phyloP scores from a whole-genome alignment of 2,329 filamentous ascomycete genomes.

The Paramyrothecium sp. region DNA sequence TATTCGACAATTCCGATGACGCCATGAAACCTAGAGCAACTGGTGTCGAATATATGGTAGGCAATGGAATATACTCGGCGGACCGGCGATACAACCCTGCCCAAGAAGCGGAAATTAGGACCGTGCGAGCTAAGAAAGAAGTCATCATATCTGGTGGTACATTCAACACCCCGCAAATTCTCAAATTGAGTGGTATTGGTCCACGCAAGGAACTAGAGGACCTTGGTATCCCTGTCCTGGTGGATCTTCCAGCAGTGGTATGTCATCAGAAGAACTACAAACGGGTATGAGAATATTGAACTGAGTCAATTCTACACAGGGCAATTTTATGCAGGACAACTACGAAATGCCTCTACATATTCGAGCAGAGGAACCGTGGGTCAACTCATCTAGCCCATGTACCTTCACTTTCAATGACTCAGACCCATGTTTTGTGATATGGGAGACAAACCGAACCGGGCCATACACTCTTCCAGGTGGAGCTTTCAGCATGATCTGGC shows the following conservation, averaged over 20 bases:
- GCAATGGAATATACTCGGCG: neutral
- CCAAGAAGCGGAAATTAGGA: conserved; percentile 1
- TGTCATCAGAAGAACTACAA: neutral
- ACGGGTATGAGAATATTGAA: neutral
- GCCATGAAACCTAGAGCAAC: neutral
- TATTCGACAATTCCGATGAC: conserved; percentile 14
- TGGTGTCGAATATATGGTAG: neutral
- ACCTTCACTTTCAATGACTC: neutral
- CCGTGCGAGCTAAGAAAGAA: conserved; percentile 21
- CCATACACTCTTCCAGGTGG: neutral
- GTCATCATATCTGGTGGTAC: conserved; percentile 33
- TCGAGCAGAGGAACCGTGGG: conserved; percentile 17
- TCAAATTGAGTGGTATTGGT: conserved; percentile 35
- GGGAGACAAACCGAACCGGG: neutral
- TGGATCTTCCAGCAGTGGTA: conserved; percentile 52
- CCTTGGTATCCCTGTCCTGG: conserved; percentile 45
- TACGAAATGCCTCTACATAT: conserved; percentile 24
- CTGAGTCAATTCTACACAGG: too few relatives aligned
- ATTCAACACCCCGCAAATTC: conserved; percentile 32
- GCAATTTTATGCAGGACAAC: neutral
- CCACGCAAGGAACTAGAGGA: conserved; percentile 21
- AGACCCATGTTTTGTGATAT: neutral
- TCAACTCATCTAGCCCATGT: neutral
- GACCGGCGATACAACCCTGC: conserved; percentile 7
- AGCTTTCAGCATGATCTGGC: neutral